Conservation (phyloP, 176 grass and related monocot species). For the Phoenix roebelenii region DNA sequence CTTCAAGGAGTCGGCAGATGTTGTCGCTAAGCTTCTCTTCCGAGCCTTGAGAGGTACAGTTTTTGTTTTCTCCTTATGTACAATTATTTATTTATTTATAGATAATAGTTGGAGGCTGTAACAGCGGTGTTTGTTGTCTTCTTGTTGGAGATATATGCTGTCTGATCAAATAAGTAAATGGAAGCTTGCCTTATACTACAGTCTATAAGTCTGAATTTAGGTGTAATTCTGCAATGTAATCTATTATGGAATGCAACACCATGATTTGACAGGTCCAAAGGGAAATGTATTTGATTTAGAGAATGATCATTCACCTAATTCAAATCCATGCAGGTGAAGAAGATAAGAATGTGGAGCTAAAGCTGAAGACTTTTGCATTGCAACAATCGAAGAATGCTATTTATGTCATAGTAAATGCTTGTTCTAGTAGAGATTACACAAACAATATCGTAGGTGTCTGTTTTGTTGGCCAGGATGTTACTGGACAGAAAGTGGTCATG, state of each 20-base stretch:
- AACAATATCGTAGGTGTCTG: slow-evolving; percentile 77
- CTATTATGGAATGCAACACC: no score
- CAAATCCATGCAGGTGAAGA: slow-evolving; percentile 67
- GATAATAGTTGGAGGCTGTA: no score
- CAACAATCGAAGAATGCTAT: slow-evolving; percentile 59
- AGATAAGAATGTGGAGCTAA: slow-evolving; percentile 98
- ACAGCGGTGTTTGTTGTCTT: no score
- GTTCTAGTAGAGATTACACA: slow-evolving; percentile 82
- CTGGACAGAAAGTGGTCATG: slow-evolving; percentile 83
- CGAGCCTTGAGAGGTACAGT: slow-evolving; percentile 67
- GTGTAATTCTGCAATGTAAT: no score
- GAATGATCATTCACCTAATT: neutral
- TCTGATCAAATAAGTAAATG: no score
- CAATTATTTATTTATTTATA: no score
- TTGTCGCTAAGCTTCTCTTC: slow-evolving; percentile 57
- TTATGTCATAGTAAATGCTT: slow-evolving; percentile 91
- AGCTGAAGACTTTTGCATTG: slow-evolving; percentile 81
- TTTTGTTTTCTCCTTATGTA: slow-evolving; percentile 19
- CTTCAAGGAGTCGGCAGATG: slow-evolving; percentile 59
- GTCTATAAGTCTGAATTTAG: no score
- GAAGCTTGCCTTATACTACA: no score
- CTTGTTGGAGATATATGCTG: no score
- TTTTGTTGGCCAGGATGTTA: slow-evolving; percentile 90
- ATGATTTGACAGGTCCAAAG: no score
- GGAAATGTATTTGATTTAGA: neutral